These are phyloP conservation scores for Xerocomellus intermedius DNA, from an alignment of 768 basidiomycete species.

Conservation along the genomic window DNA sequence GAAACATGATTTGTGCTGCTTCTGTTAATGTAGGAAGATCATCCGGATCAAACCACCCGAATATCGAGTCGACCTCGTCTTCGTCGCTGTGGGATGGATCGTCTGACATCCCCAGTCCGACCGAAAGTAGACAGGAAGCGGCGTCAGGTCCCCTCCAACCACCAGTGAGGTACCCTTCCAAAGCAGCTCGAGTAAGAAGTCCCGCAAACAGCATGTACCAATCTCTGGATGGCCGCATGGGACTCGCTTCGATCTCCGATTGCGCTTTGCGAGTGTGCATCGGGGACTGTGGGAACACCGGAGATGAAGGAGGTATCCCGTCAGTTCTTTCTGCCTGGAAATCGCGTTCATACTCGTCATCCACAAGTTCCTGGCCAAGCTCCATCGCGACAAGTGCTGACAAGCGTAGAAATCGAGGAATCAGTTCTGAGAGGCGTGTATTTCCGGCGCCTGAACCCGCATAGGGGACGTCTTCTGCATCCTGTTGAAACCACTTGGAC, in stretches of 20 bases:
- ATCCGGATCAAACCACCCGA: slow-evolving; percentile 69
- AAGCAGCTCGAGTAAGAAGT: slow-evolving; percentile 74
- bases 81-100: slow-evolving; percentile 26
- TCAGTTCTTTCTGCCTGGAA: slow-evolving; percentile 28
- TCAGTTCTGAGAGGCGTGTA: slow-evolving; percentile 62
- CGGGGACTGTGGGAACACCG: slow-evolving; percentile 12
- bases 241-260: slow-evolving; percentile 42
- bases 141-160: slow-evolving; percentile 76
- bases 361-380: slow-evolving; percentile 65
- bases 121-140: slow-evolving; percentile 67
- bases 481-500: slow-evolving; percentile 27
- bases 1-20: slow-evolving; percentile 69
- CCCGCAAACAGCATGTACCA: slow-evolving; percentile 84
- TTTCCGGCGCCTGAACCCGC: slow-evolving; percentile 49
- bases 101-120: slow-evolving; percentile 56
- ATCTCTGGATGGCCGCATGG: slow-evolving; percentile 64
- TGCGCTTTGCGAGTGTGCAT: slow-evolving; percentile 23
- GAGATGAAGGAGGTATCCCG: slow-evolving; percentile 9
- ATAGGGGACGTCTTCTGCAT: slow-evolving; percentile 24
- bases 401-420: slow-evolving; percentile 70
- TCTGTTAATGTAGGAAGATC: slow-evolving; percentile 68
- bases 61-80: slow-evolving; percentile 40
- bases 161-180: slow-evolving; percentile 82
- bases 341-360: slow-evolving; percentile 46
- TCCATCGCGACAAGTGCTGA: slow-evolving; percentile 79